Conservation (phyloP, 352 stramenopile genomes). For the Pseudoperonospora humuli region DNA sequence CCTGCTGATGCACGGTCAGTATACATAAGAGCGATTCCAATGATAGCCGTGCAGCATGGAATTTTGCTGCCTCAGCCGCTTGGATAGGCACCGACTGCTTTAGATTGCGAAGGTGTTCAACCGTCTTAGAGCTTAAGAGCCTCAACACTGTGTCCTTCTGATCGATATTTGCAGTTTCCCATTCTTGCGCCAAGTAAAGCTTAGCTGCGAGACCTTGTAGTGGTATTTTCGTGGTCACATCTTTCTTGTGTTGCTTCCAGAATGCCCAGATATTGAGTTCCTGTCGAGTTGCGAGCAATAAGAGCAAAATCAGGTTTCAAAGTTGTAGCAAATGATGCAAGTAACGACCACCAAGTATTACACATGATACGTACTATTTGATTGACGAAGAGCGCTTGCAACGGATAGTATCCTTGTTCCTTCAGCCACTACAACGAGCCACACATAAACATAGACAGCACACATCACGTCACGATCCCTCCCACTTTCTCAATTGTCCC, state of each 20-base stretch:
- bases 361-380: constrained; percentile 48
- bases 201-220: constrained; percentile 43
- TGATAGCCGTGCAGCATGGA: constrained; percentile 11
- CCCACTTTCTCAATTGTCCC: not conserved
- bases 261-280: constrained; percentile 65
- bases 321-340: not conserved
- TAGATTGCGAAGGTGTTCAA: constrained; percentile 15
- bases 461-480: not conserved
- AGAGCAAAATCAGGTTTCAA: constrained; percentile 4
- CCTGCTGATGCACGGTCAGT: constrained; percentile 7
- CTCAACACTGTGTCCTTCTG: constrained; percentile 17
- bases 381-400: constrained; percentile 62
- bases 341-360: not conserved
- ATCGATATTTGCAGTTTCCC: constrained; percentile 19
- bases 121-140: constrained; percentile 12
- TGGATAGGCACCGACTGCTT: constrained; percentile 3
- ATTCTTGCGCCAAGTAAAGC: constrained; percentile 38
- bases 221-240: constrained; percentile 29
- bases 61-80: not conserved
- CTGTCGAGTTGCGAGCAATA: constrained; percentile 17
- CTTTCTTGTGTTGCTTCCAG: constrained; percentile 34
- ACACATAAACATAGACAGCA: not conserved
- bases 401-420: constrained; percentile 48
- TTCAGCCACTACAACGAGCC: constrained; percentile 47
- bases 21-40: constrained; percentile 22